A percentile compares a stretch with the other conserved stretches of the same genome.
These are phyloP conservation scores for Leptomonas pyrrhocoris DNA, from an alignment of 208 protist species.

Conservation along the genomic window DNA sequence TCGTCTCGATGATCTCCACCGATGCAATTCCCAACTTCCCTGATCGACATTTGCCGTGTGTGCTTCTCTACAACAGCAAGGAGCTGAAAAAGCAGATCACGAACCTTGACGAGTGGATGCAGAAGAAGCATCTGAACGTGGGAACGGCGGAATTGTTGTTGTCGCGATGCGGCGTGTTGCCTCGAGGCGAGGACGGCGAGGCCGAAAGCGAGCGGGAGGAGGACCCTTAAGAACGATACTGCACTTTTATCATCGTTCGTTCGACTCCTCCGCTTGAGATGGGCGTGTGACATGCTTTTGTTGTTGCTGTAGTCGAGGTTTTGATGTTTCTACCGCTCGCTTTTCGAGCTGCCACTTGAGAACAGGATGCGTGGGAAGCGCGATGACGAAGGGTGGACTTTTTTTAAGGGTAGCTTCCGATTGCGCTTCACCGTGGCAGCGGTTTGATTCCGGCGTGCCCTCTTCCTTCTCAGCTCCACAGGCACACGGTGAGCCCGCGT, in stretches of 20 bases:
- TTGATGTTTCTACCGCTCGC: no score
- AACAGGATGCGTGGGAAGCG: no score
- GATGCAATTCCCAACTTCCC: constrained; percentile 86
- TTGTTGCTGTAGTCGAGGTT: no score
- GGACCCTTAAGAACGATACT: background rate
- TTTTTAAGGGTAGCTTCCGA: no score
- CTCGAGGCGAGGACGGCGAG: constrained; percentile 30
- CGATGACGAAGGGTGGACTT: no score
- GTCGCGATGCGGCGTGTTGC: constrained; percentile 47
- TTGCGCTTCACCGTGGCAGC: no score
- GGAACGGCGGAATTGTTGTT: constrained; percentile 59
- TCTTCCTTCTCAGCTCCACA: no score
- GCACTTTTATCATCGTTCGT: background rate
- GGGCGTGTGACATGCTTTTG: background rate
- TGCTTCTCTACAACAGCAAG: constrained; percentile 79
- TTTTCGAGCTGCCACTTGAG: no score
- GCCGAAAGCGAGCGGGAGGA: constrained; percentile 1
- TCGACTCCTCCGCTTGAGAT: no score
- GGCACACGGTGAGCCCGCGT: no score
- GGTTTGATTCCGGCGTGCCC: no score
- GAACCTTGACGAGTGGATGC: constrained; percentile 63
- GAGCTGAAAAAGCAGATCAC: constrained; percentile 73
- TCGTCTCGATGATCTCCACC: constrained; percentile 82
- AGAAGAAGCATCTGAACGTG: constrained; percentile 42
- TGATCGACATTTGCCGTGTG: constrained; percentile 76